phyloP scores from a whole-genome alignment of 1,284 basidiomycete species.

The Neolentinus lepideus region DNA sequence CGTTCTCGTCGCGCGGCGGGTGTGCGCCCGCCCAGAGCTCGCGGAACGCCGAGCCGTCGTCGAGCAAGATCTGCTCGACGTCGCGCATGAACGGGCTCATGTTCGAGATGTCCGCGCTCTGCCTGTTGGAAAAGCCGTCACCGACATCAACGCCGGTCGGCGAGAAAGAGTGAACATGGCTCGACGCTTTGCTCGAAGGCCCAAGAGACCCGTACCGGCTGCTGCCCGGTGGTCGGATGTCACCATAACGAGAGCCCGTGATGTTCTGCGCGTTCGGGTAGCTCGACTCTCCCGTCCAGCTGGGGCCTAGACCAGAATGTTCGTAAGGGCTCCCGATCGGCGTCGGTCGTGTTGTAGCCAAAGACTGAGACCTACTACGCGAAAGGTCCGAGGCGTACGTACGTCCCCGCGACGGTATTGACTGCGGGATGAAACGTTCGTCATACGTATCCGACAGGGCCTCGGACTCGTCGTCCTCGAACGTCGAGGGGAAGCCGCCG shows the following conservation, averaged over 20 bases:
- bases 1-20: constrained; percentile 52
- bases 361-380: constrained; percentile 69
- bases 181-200: constrained; percentile 43
- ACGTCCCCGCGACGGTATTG: constrained; percentile 39
- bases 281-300: background rate
- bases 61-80: constrained; percentile 66
- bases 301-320: constrained; percentile 13
- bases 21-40: constrained; percentile 66
- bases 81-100: constrained; percentile 78
- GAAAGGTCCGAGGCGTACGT: constrained; percentile 49
- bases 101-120: constrained; percentile 58
- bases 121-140: constrained; percentile 41
- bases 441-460: constrained; percentile 40
- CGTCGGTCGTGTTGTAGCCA: constrained; percentile 53
- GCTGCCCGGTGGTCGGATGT: constrained; percentile 51
- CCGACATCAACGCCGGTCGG: constrained; percentile 31
- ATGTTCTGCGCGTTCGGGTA: constrained; percentile 43
- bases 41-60: constrained; percentile 59
- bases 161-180: constrained; percentile 33
- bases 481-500: constrained; percentile 48
- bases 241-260: constrained; percentile 42
- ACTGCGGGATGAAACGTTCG: constrained; percentile 39
- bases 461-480: constrained; percentile 70
- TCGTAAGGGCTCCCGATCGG: constrained; percentile 35
- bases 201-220: constrained; percentile 63